Evolutionary conservation across 2,329 filamentous ascomycete genomes (phyloP).

Genomic region (Fusarium anthophilum): DNA sequence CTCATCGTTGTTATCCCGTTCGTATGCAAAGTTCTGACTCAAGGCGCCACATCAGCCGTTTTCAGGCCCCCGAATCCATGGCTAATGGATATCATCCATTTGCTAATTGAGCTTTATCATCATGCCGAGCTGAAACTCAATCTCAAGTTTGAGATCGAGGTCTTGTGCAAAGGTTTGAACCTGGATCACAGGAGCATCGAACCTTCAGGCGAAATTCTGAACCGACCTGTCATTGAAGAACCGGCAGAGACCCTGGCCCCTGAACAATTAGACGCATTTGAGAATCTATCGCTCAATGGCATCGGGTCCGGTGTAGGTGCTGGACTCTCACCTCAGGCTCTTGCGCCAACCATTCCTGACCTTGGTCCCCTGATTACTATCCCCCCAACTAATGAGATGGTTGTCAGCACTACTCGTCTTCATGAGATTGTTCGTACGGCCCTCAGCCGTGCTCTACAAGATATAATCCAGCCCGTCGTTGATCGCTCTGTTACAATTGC

Average conservation of each 20-base stretch:
- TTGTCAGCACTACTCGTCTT: conserved; percentile 74
- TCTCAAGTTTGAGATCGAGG: conserved; percentile 98
- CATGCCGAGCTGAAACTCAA: conserved; percentile 94
- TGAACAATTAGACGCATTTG: conserved; percentile 82
- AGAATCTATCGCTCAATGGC: conserved; percentile 81
- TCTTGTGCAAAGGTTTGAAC: conserved; percentile 90
- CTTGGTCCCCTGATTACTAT: conserved; percentile 82
- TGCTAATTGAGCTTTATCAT: conserved; percentile 93
- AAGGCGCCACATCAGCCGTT: conserved; percentile 84
- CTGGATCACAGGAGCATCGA: conserved; percentile 94
- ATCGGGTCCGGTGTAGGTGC: conserved; percentile 74
- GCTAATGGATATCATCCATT: conserved; percentile 93
- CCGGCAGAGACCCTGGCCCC: conserved; percentile 66
- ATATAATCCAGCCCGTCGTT: conserved; percentile 97
- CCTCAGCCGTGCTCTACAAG: conserved; percentile 88
- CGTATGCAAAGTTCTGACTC: conserved; percentile 92
- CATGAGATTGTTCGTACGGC: conserved; percentile 85
- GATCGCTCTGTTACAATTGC: conserved; percentile 98
- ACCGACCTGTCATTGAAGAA: conserved; percentile 73
- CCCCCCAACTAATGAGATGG: conserved; percentile 82
- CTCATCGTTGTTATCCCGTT: conserved; percentile 95
- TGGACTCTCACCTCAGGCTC: conserved; percentile 79
- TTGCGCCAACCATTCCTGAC: conserved; percentile 84
- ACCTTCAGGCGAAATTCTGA: conserved; percentile 85
- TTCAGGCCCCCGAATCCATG: conserved; percentile 97